Conservation (phyloP, 2,329 filamentous ascomycete species). For the Pyrenochaeta sp. region DNA sequence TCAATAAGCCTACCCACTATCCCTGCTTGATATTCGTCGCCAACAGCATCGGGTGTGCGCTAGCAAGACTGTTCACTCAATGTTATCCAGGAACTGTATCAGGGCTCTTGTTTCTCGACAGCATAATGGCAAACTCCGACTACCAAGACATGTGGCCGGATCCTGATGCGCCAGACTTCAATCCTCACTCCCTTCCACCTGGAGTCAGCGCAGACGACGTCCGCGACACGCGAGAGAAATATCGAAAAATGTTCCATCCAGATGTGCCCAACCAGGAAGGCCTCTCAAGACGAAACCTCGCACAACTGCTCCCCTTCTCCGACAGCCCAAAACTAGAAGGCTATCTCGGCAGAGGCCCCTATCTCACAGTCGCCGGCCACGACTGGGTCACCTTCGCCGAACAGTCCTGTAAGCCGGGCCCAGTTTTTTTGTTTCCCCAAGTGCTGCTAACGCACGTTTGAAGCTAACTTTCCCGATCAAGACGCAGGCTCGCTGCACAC, state of each 20-base stretch:
- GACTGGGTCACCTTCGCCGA: conserved; percentile 61
- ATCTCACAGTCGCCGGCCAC: conserved; percentile 61
- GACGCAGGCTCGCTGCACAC: conserved; percentile 36
- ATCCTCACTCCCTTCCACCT: conserved; percentile 49
- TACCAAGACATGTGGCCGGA: conserved; percentile 64
- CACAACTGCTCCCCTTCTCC: conserved; percentile 53
- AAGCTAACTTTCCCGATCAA: conserved; percentile 13
- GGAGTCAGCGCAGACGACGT: conserved; percentile 49
- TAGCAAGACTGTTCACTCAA: conserved; percentile 61
- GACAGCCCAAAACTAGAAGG: conserved; percentile 53
- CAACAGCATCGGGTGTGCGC: conserved; percentile 62
- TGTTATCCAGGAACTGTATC: conserved; percentile 55
- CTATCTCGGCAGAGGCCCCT: conserved; percentile 47
- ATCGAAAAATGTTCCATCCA: conserved; percentile 57
- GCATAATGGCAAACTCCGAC: conserved; percentile 65
- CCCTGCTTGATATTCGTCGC: conserved; percentile 55
- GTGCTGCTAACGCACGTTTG: too few species aligned
- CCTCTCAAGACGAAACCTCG: conserved; percentile 57
- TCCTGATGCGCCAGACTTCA: conserved; percentile 58
- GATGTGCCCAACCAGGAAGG: conserved; percentile 59
- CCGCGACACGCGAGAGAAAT: conserved; percentile 45
- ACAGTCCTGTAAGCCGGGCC: conserved; percentile 46
- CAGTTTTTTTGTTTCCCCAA: too few species aligned
- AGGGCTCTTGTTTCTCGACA: conserved; percentile 63
- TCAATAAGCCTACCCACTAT: conserved; percentile 42